Base-by-base conservation (phyloP, 805 yeast species). In the Wickerhamiella domercqiae region DNA sequence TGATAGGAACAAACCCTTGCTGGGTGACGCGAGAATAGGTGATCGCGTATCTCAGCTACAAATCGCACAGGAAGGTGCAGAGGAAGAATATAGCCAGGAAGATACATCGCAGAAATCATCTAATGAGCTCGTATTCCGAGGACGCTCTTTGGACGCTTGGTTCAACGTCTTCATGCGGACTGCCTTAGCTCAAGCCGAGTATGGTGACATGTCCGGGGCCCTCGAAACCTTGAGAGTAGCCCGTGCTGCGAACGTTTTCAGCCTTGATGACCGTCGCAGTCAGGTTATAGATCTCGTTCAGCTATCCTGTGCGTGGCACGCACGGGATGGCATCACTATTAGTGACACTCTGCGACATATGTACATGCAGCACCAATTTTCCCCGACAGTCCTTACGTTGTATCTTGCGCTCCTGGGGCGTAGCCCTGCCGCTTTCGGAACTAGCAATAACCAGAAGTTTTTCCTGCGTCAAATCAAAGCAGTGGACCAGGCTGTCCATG, bases 401-500 rank as follows among this genome's bases (percentile, higher is more conserved):
- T 82, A 83, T 53, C 56, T 78, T 51, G 70, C 78, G 33, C 66
- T 78, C 33, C 71, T 79, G 41, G 61, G 77, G 1, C 66, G 78
- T 60, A 60, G 4, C 70, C 79, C 1, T 60, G 71, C 48, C 77
- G 64, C 70, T 14, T 72, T 78, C 51, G 75, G 81, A 35, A 75
- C 78, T 34, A 74, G 82, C 25, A 80, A 82, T 43, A 87, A 82
- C 51, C 97, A 87, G 50, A 90, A 90, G 55, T 87, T 75, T 53
- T 75, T 87, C 44, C 60, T 90, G 42, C 72, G 98, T 47, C 96
- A 86, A 48, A 64, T 87, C 45, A 90, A 87, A 53, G 93, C 94
- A 0, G 75, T 71, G 53, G 98, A 90, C 54, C 71, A 90, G 2
- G 50, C 78, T 13, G 66, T 73, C 21, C 63, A 61, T 7, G 37